Conservation (phyloP, 1,284 basidiomycete species). For the Sutorius eximius region DNA sequence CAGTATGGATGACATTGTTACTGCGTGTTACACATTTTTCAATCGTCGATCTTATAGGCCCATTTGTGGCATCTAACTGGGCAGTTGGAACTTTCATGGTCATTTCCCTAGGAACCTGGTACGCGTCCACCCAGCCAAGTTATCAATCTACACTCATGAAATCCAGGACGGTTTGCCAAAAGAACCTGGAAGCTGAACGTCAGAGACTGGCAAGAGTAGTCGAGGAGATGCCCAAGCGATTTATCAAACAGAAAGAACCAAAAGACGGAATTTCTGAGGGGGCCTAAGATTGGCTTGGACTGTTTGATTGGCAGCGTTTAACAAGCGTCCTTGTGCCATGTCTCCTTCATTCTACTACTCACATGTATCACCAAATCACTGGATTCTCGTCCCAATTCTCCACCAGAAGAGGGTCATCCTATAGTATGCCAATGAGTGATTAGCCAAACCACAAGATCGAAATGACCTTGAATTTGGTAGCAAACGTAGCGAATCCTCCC, state of each 20-base stretch:
- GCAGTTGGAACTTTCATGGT: constrained; percentile 54
- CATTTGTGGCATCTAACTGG: constrained; percentile 53
- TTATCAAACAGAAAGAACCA: constrained; percentile 44
- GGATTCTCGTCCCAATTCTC: constrained; percentile 68
- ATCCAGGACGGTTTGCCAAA: constrained; percentile 62
- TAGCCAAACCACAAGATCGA: neutral
- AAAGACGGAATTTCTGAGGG: constrained; percentile 28
- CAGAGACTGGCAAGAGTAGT: constrained; percentile 55
- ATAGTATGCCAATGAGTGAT: constrained; percentile 9
- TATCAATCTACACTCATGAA: neutral
- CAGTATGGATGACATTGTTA: constrained; percentile 38
- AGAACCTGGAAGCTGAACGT: constrained; percentile 53
- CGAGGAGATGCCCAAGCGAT: constrained; percentile 58
- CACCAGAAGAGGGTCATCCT: constrained; percentile 69
- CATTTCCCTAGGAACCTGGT: constrained; percentile 54
- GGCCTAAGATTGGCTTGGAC: neutral
- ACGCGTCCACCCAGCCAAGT: constrained; percentile 18
- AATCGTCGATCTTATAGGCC: constrained; percentile 31
- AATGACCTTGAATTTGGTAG: constrained; percentile 61
- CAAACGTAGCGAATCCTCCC: constrained; percentile 72
- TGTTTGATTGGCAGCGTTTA: neutral
- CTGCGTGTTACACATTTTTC: constrained; percentile 5
- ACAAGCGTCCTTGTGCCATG: neutral
- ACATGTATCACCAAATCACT: constrained; percentile 25
- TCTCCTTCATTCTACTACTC: neutral